Base-by-base conservation (phyloP, 352 stramenopile genomes). In the Peronosclerospora sorghi region DNA sequence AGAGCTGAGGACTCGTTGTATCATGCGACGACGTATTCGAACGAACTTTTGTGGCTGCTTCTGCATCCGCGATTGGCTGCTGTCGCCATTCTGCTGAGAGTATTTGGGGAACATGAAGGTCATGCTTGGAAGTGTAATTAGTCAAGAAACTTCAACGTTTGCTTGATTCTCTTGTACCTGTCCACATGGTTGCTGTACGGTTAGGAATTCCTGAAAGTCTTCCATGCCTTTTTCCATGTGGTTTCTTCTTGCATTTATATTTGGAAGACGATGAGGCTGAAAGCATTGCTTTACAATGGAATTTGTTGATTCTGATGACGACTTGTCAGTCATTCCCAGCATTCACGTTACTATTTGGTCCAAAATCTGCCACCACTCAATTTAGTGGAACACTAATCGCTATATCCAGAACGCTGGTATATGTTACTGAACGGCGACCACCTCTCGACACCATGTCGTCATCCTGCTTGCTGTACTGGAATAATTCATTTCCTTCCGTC, bases 391-490 rank as follows among this genome's bases (percentile, higher is more conserved):
- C 4, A 26, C 21, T 26, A 7, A 26, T 7, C 6, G 21, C 21
- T 26, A 26, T 26, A 3, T 26, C 6, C 21, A 7, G 21, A 6
- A 26, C 21, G 6, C 21, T 26, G 6, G 21, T 26, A 26, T 26
- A 26, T 26, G 6, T 6, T 26, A 26, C 21, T 26, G 21, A 26
- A 26, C 21, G 6, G 21, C 21, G 21, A 26, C 21, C 21, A 26
- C 21, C 21, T 26, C 6, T 26, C 21, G 21, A 26, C 6, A 26
- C 21, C 6, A 6, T 26, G 3, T 26, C 53, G 9, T 54, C 45
- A n/a, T 56, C 43, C 43, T 86, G 73, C 35, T 88, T 88, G 61
- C 73, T 86, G 59, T 88, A 88, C 39, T 88, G 76, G 38, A 71
- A 85, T 49, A 68, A 60, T 7, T 86, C 47, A 14, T 30, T 29